These are phyloP conservation scores for Cubamyces lactineus DNA, from an alignment of 768 basidiomycete species.

Conservation along the genomic window DNA sequence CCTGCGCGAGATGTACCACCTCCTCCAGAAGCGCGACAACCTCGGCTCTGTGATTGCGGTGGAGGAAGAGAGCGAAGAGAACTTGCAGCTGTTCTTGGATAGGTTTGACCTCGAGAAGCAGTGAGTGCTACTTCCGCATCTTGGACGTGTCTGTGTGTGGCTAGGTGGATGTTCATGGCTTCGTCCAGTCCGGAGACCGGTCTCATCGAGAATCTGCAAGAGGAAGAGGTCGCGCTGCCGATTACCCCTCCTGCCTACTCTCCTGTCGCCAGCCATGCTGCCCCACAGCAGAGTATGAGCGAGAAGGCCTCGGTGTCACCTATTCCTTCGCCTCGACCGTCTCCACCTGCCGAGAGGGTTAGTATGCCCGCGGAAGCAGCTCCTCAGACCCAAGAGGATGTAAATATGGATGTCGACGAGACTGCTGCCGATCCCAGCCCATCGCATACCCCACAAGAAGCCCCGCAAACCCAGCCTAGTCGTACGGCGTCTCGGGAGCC, in stretches of 20 bases:
- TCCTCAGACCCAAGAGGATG: not conserved
- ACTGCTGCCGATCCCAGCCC: not conserved
- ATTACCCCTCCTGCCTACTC: conserved; percentile 19
- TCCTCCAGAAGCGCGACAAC: conserved; percentile 59
- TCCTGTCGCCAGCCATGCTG: conserved; percentile 5
- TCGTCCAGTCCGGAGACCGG: conserved; percentile 39
- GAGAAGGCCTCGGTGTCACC: conserved; percentile 25
- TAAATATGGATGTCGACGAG: conserved; percentile 11
- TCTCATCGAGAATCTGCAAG: conserved; percentile 30
- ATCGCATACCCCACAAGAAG: not conserved
- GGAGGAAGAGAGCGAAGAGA: conserved; percentile 44
- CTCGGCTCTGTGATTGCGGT: conserved; percentile 44
- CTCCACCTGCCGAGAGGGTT: conserved; percentile 20
- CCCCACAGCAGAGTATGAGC: not conserved
- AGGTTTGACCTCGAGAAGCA: conserved; percentile 56
- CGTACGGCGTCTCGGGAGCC: conserved; percentile 5
- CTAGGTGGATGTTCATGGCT: not conserved
- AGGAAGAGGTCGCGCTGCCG: conserved; percentile 29
- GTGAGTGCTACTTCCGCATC: conserved; percentile 40
- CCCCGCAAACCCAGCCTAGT: not conserved
- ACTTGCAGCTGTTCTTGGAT: conserved; percentile 54
- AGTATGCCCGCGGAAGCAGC: conserved; percentile 1
- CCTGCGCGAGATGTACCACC: conserved; percentile 69
- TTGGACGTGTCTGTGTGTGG: conserved; percentile 7
- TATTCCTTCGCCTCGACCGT: conserved; percentile 27